These are phyloP conservation scores for Pilatotrama ljubarskyi DNA, from an alignment of 768 basidiomycete species.

Conservation along the genomic window DNA sequence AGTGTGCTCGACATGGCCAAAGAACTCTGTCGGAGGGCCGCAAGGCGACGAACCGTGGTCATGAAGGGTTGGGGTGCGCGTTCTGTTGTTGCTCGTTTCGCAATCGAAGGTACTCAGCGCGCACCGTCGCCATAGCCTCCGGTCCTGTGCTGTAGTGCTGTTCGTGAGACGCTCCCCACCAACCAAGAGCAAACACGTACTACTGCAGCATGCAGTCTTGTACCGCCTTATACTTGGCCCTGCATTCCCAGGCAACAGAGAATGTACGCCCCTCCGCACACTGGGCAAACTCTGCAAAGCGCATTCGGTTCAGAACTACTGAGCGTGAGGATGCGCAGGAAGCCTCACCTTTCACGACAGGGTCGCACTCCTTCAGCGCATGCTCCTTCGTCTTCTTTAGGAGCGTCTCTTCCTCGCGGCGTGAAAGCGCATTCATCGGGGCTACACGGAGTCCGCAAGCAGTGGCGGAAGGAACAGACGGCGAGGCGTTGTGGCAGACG, in stretches of 20 bases:
- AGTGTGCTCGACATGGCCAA: too few relatives aligned
- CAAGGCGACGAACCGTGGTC: background rate
- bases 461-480: conserved; percentile 4
- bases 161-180: background rate
- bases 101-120: conserved; percentile 71
- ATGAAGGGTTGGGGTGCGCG: conserved; percentile 6
- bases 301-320: background rate
- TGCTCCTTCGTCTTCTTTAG: conserved; percentile 78
- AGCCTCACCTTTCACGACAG: conserved; percentile 64
- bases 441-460: background rate
- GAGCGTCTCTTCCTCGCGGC: conserved; percentile 85
- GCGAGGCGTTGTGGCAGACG: conserved; percentile 13
- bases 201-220: conserved; percentile 81
- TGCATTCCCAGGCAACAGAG: conserved; percentile 86
- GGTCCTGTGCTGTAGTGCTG: conserved; percentile 58
- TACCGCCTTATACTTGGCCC: conserved; percentile 61
- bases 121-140: conserved; percentile 71
- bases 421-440: conserved; percentile 79
- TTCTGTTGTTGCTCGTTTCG: conserved; percentile 42
- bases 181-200: conserved; percentile 44
- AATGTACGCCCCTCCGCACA: conserved; percentile 80
- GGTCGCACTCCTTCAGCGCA: conserved; percentile 78
- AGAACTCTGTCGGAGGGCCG: too few relatives aligned
- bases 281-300: conserved; percentile 70
- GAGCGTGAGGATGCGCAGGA: background rate